Evolutionary conservation across 495 filamentous ascomycete species (phyloP).

Genomic region (Cairneyella variabilis): DNA sequence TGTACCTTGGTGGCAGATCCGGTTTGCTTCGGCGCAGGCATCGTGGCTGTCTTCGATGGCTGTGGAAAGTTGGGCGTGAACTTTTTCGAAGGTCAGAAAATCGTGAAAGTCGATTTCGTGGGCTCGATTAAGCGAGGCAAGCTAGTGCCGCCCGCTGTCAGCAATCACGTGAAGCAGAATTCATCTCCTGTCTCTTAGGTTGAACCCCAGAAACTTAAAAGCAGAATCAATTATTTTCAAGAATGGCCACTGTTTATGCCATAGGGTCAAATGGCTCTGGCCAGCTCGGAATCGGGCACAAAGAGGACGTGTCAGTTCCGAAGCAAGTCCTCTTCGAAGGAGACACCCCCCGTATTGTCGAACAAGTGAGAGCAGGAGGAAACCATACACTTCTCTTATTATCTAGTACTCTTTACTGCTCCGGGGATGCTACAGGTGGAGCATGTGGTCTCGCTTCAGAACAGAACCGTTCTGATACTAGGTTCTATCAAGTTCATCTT

Average conservation of each 20-base stretch:
- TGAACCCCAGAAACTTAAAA: too few species aligned
- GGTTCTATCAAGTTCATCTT: slow-evolving; percentile 9
- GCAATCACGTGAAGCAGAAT: too few species aligned
- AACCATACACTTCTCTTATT: slow-evolving; percentile 79
- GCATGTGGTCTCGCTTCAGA: slow-evolving; percentile 47
- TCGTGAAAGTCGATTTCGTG: too few species aligned
- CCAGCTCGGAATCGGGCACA: slow-evolving; percentile 78
- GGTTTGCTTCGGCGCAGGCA: slow-evolving; percentile 40
- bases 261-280: slow-evolving; percentile 89
- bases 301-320: slow-evolving; percentile 67
- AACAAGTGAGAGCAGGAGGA: slow-evolving; percentile 64
- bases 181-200: too few species aligned
- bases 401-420: slow-evolving; percentile 53
- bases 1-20: slow-evolving; percentile 39
- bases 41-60: slow-evolving; percentile 40
- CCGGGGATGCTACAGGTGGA: slow-evolving; percentile 57
- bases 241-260: slow-evolving; percentile 59
- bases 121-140: slow-evolving; percentile 7
- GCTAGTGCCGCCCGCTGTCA: not conserved
- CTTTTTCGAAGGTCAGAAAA: not conserved
- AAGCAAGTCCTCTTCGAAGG: slow-evolving; percentile 50
- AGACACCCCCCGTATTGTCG: slow-evolving; percentile 15
- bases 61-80: slow-evolving; percentile 9
- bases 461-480: slow-evolving; percentile 23
- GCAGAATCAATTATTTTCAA: too few species aligned